Base-by-base conservation (phyloP, 176 grass and related monocot genomes). In the Guadua angustifolia region DNA sequence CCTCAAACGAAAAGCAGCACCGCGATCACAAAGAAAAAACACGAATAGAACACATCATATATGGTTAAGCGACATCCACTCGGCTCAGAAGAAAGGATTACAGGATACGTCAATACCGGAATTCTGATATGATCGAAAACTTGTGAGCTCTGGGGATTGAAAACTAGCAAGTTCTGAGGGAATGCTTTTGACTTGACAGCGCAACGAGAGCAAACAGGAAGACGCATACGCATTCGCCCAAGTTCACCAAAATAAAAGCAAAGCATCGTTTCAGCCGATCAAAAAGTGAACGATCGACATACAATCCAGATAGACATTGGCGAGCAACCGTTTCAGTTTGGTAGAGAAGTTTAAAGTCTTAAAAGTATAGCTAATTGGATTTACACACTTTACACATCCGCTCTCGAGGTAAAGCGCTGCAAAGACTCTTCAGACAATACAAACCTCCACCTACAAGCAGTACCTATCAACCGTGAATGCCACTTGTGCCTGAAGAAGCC, bases 331-430 rank as follows among this genome's bases (percentile, higher is more conserved):
- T 21, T 29, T 38, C 58, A 49, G 42, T 73, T 49, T 6, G 5
- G 57, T 21, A 4, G 67, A 71, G 6, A n/a, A 35, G 24, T 2
- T 36, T 36, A 36, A 36, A 36, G 35, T 36, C 33, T 6, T 42
- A 77, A 66, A 66, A 76, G 35, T 66, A 76, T 5, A 18, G 6
- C 15, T 56, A 71, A 46, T 7, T 29, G 45, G n/a, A 55, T 84
- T 65, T 57, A 84, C 82, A 84, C 4, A 3, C 3, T 26, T 9
- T 22, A 18, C 60, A 29, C 38, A 35, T 33, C 22, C 16, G 79
- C 39, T 40, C 58, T 63, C 19, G 52, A 3, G 26, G 8, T 1
- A 17, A 25, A 21, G 60, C 60, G 5, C 12, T 51, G 18, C 49
- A 59, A 76, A 58, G 32, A 10, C 18, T 33, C 79, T 71, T 36